Evolutionary conservation across 495 filamentous ascomycete species (phyloP).

Genomic region (Aspergillus campestris): DNA sequence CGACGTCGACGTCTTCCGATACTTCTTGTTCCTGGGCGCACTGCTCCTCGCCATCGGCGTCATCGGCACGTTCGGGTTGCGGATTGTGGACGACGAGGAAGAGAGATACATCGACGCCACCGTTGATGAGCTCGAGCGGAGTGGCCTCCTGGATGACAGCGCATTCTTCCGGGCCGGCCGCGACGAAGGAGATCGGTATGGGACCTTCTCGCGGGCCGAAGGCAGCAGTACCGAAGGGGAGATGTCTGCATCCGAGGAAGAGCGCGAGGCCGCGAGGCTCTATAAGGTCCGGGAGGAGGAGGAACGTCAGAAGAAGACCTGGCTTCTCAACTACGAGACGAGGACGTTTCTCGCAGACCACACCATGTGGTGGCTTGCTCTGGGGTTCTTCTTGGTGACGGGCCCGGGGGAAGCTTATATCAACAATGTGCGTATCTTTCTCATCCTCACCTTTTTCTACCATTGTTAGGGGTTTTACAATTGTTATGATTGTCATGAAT

Average conservation of each 20-base stretch:
- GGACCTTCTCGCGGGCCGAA: conserved; percentile 36
- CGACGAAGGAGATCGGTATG: conserved; percentile 40
- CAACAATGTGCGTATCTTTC: conserved; percentile 56
- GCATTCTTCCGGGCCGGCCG: conserved; percentile 47
- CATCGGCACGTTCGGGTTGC: conserved; percentile 62
- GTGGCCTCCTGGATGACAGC: conserved; percentile 69
- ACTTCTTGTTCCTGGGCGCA: conserved; percentile 72
- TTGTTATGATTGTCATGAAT: too few relatives aligned
- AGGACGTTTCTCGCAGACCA: conserved; percentile 71
- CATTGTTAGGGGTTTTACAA: neutral
- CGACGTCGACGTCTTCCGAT: conserved; percentile 78
- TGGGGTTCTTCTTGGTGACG: conserved; percentile 87
- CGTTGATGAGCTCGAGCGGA: conserved; percentile 74
- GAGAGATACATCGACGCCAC: conserved; percentile 76
- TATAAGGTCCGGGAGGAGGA: conserved; percentile 53
- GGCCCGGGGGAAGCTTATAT: conserved; percentile 95
- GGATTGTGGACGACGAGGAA: conserved; percentile 54
- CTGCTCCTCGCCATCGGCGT: conserved; percentile 60
- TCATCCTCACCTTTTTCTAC: neutral
- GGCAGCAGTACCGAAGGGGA: too few relatives aligned
- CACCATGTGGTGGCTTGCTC: conserved; percentile 91
- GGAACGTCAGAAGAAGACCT: conserved; percentile 67
- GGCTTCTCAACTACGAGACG: conserved; percentile 83
- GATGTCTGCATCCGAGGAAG: conserved; percentile 20
- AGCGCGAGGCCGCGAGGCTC: conserved; percentile 32